phyloP scores from a whole-genome alignment of 2,329 filamentous ascomycete genomes.

The Malbranchea zuffiana region DNA sequence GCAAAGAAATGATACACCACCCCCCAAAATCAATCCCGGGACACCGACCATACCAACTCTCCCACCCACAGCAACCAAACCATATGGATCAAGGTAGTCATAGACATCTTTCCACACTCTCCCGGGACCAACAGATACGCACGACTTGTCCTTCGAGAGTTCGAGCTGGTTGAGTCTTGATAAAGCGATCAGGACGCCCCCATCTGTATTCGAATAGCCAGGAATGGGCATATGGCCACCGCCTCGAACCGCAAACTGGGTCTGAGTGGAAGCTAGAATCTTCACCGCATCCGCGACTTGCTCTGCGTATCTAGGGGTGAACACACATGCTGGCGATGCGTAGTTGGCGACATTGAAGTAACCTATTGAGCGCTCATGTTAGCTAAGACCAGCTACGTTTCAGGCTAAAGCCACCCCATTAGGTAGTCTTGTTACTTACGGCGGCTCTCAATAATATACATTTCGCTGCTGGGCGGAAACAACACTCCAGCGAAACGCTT shows the following conservation, averaged over 20 bases:
- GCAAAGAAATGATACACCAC: constrained; percentile 40
- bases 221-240: constrained; percentile 32
- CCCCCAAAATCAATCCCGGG: constrained; percentile 6
- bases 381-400: no score
- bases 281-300: constrained; percentile 20
- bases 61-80: constrained; percentile 3
- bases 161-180: constrained; percentile 3
- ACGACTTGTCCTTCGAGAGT: constrained; percentile 1
- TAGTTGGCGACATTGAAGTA: no score
- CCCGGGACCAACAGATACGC: constrained; percentile 3
- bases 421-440: no score
- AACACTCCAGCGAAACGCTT: no score
- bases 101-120: constrained; percentile 1
- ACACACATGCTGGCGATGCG: constrained; percentile 26
- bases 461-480: no score
- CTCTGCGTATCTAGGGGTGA: constrained; percentile 19
- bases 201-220: constrained; percentile 30
- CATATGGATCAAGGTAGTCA: constrained; percentile 6
- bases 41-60: constrained; percentile 7
- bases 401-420: no score
- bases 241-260: constrained; percentile 30
- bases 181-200: constrained; percentile 26
- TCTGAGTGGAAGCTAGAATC: constrained; percentile 19
- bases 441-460: no score
- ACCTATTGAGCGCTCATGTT: no score